Conservation (phyloP, 345 rosid species). For the Salix brachista region DNA sequence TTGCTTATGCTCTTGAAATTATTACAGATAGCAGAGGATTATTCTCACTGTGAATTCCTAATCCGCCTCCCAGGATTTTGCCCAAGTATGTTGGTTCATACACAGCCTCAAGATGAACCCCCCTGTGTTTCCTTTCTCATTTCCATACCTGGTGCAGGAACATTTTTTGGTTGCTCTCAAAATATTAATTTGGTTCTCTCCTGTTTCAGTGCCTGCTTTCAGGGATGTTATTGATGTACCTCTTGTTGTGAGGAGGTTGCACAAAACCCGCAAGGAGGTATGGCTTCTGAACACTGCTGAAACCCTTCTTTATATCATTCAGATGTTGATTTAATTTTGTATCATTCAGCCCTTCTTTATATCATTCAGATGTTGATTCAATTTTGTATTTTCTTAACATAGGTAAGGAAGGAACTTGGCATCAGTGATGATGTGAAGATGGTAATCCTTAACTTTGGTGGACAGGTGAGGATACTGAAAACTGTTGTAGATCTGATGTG, state of each 20-base stretch:
- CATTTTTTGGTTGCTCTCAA: too few species aligned
- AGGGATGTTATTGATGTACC: slow-evolving; percentile 96
- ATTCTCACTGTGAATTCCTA: too few species aligned
- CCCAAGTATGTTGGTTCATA: too few species aligned
- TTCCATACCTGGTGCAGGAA: too few species aligned
- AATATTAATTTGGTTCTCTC: not conserved
- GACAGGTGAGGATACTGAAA: slow-evolving; percentile 56
- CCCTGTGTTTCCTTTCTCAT: not conserved
- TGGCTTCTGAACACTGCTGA: slow-evolving; percentile 18
- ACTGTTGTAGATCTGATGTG: not conserved
- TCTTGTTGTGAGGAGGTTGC: slow-evolving; percentile 90
- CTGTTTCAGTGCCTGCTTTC: slow-evolving; percentile 87
- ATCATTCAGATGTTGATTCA: too few species aligned
- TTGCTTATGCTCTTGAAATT: too few species aligned
- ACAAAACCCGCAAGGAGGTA: slow-evolving; percentile 90
- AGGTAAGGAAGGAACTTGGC: slow-evolving; percentile 88
- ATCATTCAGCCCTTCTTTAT: not conserved
- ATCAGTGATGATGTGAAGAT: slow-evolving; percentile 79
- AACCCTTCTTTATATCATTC: slow-evolving; percentile 5
- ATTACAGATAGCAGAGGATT: too few species aligned
- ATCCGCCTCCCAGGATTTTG: too few species aligned
- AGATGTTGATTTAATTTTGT: slow-evolving; percentile 1
- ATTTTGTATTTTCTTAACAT: slow-evolving; percentile 14
- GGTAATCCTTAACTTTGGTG: slow-evolving; percentile 93
- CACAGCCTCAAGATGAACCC: too few species aligned